Evolutionary conservation across 2,329 filamentous ascomycete species (phyloP).

Genomic region (Trichothecium roseum): DNA sequence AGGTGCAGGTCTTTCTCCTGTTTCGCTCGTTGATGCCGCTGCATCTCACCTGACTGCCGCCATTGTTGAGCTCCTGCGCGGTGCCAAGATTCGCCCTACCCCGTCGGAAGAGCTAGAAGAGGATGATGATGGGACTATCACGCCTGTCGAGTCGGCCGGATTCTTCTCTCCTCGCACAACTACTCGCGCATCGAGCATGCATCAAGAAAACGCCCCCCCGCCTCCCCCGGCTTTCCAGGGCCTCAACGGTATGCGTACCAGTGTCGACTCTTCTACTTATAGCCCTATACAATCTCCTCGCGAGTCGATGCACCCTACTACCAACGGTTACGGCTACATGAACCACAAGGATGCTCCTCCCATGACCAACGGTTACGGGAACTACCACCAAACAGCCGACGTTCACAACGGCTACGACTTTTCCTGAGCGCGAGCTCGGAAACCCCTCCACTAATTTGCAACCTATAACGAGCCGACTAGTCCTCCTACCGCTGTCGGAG

Average conservation of each 20-base stretch:
- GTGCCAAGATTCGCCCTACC: constrained; percentile 73
- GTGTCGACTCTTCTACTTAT: constrained; percentile 63
- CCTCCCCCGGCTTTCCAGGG: constrained; percentile 48
- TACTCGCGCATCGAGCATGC: constrained; percentile 17
- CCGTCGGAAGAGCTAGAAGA: constrained; percentile 67
- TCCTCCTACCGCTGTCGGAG: too few relatives aligned
- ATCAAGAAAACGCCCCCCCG: constrained; percentile 25
- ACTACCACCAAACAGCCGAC: constrained; percentile 30
- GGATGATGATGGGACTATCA: constrained; percentile 58
- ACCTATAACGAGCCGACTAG: too few relatives aligned
- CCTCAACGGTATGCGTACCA: constrained; percentile 44
- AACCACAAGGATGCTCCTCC: constrained; percentile 20
- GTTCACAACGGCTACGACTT: constrained; percentile 29
- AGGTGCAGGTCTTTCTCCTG: constrained; percentile 74
- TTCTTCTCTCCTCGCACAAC: constrained; percentile 54
- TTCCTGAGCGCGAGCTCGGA: constrained; percentile 31
- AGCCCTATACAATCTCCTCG: constrained; percentile 63
- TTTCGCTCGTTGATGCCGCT: constrained; percentile 88
- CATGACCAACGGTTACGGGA: constrained; percentile 25
- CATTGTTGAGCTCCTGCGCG: constrained; percentile 73
- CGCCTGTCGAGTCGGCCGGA: constrained; percentile 55
- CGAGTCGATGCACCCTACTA: constrained; percentile 38
- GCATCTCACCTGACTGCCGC: constrained; percentile 81
- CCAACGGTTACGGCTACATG: constrained; percentile 24
- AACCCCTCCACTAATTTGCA: too few relatives aligned